Base-by-base conservation (phyloP, 2,329 filamentous ascomycete species). In the Uncinocarpus reesii region DNA sequence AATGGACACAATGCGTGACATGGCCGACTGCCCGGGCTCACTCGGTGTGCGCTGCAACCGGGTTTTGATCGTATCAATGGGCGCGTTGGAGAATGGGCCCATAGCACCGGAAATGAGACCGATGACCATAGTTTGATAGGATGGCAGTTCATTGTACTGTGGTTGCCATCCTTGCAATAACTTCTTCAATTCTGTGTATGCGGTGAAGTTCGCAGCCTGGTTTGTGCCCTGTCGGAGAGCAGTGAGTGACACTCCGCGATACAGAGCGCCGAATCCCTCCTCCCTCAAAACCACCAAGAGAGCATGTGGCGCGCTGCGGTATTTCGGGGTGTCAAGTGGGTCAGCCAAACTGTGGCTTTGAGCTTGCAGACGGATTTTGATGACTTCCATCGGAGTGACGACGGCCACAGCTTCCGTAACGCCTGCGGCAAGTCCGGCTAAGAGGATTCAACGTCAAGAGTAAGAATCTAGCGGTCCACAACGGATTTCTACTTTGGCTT, bases 61-160 rank as follows among this genome's bases (percentile, higher is more conserved):
- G 35, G 92, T 98, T 80, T 98, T 98, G 74, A 98, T 96, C 32
- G 92, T 98, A 63, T 98, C 92, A 64, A 98, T 96, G 18, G 92
- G 92, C 23, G 93, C 92, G 64, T 98, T 98, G 58, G 85, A 92
- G 62, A 98, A 78, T 4, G 92, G 92, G 1, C 92, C 92, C 79
- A 98, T 93, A 53, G 92, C 92, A 57, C 92, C 92, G 47, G 81
- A 86, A 21, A 98, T 82, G 48, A 98, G 76, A 28, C 89, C 92
- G 57, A 96, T 95, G 5, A 90, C 43, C 4, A 87, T 89, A 1
- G 92, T 98, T 71, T 96, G 88, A 70, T 84, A 96, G 46, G 80
- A 79, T 1, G 92, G 90, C 35, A 98, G 73, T 57, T 80, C 80
- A 13, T 65, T 65, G 52, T 80, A 83, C 58, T 84, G 73, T 6